Evolutionary conservation across 2,329 filamentous ascomycete genomes (phyloP).

Genomic region (Colletotrichum orbiculare): DNA sequence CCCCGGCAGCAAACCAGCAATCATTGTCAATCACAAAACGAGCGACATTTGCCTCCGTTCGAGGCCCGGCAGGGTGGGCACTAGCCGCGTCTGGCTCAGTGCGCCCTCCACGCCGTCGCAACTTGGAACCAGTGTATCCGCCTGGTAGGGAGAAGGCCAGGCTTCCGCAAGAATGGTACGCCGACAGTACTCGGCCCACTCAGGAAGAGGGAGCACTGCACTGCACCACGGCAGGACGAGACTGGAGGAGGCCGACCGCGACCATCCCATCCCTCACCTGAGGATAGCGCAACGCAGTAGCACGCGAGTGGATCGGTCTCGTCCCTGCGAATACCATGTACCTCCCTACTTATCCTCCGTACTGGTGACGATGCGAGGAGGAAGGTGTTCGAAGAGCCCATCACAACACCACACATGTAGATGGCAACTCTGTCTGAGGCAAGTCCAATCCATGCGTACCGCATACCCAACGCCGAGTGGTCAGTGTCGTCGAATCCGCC

Average conservation of each 20-base stretch:
- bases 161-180: conserved; percentile 16
- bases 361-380: conserved; percentile 15
- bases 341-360: not conserved
- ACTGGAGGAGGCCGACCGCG: conserved; percentile 1
- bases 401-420: no score
- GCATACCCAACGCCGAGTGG: not conserved
- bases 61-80: conserved; percentile 26
- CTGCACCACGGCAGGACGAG: conserved; percentile 9
- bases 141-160: conserved; percentile 10
- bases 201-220: not conserved
- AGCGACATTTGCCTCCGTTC: conserved; percentile 31
- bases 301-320: conserved; percentile 28
- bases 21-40: conserved; percentile 24
- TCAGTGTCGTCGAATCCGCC: not conserved
- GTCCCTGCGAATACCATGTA: conserved; percentile 19
- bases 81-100: conserved; percentile 28
- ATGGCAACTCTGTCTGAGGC: not conserved
- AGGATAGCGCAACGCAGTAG: conserved; percentile 23
- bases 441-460: not conserved
- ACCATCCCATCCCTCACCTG: conserved; percentile 18
- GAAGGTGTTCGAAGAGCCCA: not conserved
- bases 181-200: conserved; percentile 13
- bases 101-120: conserved; percentile 13
- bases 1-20: conserved; percentile 20
- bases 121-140: conserved; percentile 21